These are phyloP conservation scores for Daldinia decipiens DNA, from an alignment of 495 filamentous ascomycete species.

Conservation along the genomic window DNA sequence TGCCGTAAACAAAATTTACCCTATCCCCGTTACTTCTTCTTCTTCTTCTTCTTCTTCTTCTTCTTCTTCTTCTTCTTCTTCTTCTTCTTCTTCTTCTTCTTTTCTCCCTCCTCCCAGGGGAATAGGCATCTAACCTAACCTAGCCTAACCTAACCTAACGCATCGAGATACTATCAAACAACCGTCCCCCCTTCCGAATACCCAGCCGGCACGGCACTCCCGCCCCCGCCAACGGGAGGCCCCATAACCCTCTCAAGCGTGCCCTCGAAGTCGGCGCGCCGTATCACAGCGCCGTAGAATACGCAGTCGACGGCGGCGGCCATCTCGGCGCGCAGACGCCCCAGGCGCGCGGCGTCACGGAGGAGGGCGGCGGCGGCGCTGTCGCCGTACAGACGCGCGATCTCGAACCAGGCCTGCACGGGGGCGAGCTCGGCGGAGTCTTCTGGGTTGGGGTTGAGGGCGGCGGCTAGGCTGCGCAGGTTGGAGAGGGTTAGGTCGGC, in stretches of 20 bases:
- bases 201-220: not conserved
- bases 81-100: too few species aligned
- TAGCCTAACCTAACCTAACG: too few species aligned
- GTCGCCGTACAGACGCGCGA: slow-evolving; percentile 49
- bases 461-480: slow-evolving; percentile 53
- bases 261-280: slow-evolving; percentile 53
- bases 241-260: slow-evolving; percentile 48
- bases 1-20: too few species aligned
- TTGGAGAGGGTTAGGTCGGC: slow-evolving; percentile 47
- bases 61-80: too few species aligned
- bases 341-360: slow-evolving; percentile 31
- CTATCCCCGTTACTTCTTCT: too few species aligned
- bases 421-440: slow-evolving; percentile 55
- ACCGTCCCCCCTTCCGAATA: not conserved
- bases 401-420: slow-evolving; percentile 63
- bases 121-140: too few species aligned
- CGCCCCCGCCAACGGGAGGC: slow-evolving; percentile 3
- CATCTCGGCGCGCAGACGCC: slow-evolving; percentile 49
- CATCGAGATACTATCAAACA: not conserved
- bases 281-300: slow-evolving; percentile 56
- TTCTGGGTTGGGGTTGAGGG: slow-evolving; percentile 47
- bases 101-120: too few species aligned
- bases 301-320: slow-evolving; percentile 48
- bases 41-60: too few species aligned
- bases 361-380: slow-evolving; percentile 29